These are phyloP conservation scores for Exophiala viscosa DNA, from an alignment of 2,329 filamentous ascomycete genomes.

Conservation along the genomic window DNA sequence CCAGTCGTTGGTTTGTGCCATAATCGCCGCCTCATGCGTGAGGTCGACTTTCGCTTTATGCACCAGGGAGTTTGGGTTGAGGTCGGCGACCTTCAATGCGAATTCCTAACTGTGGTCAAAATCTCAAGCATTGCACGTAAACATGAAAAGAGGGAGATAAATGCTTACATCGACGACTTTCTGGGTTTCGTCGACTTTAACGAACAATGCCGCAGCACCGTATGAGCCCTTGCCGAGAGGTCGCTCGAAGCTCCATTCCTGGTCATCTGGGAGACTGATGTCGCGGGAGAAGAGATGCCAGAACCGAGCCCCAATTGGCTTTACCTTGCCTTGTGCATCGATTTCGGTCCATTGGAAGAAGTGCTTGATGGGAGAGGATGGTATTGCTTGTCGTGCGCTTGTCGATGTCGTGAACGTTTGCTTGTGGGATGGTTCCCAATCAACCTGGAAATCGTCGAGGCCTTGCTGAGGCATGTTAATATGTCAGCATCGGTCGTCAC, in stretches of 20 bases:
- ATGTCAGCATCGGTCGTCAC: background rate
- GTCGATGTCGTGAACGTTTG: slow-evolving; percentile 1
- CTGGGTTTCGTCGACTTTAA: slow-evolving; percentile 6
- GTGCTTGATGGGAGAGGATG: slow-evolving; percentile 5
- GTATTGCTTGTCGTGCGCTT: background rate
- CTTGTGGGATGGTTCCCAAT: slow-evolving; percentile 1
- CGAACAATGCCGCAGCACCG: slow-evolving; percentile 17
- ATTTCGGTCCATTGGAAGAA: slow-evolving; percentile 12
- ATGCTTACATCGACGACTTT: slow-evolving; percentile 12
- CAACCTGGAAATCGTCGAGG: slow-evolving; percentile 7
- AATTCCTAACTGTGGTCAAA: no score
- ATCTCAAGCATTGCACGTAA: no score
- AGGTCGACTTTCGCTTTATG: slow-evolving; percentile 1
- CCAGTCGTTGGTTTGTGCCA: slow-evolving; percentile 17
- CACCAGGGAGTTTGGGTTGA: background rate
- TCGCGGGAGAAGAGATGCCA: slow-evolving; percentile 11
- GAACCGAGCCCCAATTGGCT: slow-evolving; percentile 8
- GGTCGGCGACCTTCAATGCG: slow-evolving; percentile 4
- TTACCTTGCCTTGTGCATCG: background rate
- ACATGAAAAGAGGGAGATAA: background rate
- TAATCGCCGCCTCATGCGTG: slow-evolving; percentile 11
- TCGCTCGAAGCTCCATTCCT: slow-evolving; percentile 19
- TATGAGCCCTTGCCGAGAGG: slow-evolving; percentile 19
- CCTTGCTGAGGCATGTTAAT: background rate
- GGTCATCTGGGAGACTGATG: slow-evolving; percentile 9